phyloP scores from a whole-genome alignment of 2,329 filamentous ascomycete genomes.

The Xylariaceae sp. region DNA sequence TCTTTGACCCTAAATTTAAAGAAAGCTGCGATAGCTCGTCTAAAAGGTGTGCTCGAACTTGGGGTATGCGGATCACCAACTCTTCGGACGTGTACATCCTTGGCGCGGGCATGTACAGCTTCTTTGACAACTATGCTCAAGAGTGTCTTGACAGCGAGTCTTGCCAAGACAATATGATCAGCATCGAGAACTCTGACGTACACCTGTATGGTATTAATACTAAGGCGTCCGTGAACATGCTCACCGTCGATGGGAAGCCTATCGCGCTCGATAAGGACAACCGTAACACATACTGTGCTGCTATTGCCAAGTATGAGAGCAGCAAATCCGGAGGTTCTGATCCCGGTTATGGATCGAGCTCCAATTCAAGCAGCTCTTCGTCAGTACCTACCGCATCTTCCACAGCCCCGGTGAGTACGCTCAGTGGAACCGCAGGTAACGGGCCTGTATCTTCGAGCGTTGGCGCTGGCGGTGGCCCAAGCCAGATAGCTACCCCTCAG shows the following conservation, averaged over 20 bases:
- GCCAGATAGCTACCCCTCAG: constrained; percentile 18
- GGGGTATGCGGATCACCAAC: constrained; percentile 74
- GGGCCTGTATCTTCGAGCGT: constrained; percentile 10
- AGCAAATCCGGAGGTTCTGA: constrained; percentile 9
- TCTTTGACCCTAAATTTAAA: constrained; percentile 72
- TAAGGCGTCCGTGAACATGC: constrained; percentile 76
- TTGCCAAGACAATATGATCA: constrained; percentile 81
- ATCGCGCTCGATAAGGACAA: constrained; percentile 65
- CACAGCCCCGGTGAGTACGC: constrained; percentile 7
- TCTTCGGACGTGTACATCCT: constrained; percentile 72
- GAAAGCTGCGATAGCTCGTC: constrained; percentile 55
- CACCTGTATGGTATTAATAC: constrained; percentile 74
- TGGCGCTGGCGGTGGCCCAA: constrained; percentile 20
- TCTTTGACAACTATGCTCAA: constrained; percentile 83
- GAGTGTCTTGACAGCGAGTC: constrained; percentile 69
- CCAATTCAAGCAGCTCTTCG: constrained; percentile 21
- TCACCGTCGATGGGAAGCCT: constrained; percentile 64
- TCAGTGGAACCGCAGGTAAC: constrained; percentile 4
- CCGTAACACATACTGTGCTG: constrained; percentile 68
- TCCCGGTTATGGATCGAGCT: constrained; percentile 19
- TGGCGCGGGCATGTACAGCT: constrained; percentile 78
- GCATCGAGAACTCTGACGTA: constrained; percentile 68
- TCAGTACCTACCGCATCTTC: constrained; percentile 12
- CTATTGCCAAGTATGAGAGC: constrained; percentile 58
- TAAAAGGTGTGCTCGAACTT: constrained; percentile 71